Evolutionary conservation across 2,329 filamentous ascomycete species (phyloP).

Genomic region (Periconia digitata): DNA sequence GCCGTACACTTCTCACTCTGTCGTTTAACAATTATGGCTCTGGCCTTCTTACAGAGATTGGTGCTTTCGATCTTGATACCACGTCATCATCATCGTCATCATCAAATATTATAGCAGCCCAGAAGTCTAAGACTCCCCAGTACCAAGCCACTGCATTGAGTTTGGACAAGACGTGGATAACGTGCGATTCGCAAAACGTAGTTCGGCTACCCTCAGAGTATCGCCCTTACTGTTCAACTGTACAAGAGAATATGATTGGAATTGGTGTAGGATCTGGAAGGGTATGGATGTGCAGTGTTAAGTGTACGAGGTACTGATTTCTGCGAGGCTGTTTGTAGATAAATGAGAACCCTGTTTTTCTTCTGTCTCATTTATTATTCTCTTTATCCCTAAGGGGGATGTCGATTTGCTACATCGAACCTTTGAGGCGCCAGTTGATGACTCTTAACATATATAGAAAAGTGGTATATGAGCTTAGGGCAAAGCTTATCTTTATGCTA

Average conservation of each 20-base stretch:
- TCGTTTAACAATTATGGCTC: conserved; percentile 14
- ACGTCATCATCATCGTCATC: no score
- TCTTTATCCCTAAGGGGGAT: neutral
- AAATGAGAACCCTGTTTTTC: neutral
- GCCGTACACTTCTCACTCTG: conserved; percentile 6
- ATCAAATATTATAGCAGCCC: neutral
- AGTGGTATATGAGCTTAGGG: no score
- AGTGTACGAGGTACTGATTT: neutral
- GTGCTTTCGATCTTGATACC: conserved; percentile 5
- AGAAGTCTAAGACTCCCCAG: conserved; percentile 7
- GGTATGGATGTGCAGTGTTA: conserved; percentile 12
- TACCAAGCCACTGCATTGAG: conserved; percentile 12
- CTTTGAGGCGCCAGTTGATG: no score
- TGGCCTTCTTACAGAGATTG: conserved; percentile 19
- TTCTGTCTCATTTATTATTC: neutral
- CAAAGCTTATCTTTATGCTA: no score
- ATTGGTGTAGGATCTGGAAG: conserved; percentile 13
- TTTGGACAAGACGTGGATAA: conserved; percentile 8
- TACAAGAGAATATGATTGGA: conserved; percentile 12
- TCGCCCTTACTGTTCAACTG: conserved; percentile 12
- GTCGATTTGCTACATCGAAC: neutral
- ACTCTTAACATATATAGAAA: no score
- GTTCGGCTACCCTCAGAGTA: conserved; percentile 20
- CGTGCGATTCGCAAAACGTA: conserved; percentile 15
- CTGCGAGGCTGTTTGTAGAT: no score